Base-by-base conservation (phyloP, 2,329 filamentous ascomycete species). In the Fusarium goolgardi region DNA sequence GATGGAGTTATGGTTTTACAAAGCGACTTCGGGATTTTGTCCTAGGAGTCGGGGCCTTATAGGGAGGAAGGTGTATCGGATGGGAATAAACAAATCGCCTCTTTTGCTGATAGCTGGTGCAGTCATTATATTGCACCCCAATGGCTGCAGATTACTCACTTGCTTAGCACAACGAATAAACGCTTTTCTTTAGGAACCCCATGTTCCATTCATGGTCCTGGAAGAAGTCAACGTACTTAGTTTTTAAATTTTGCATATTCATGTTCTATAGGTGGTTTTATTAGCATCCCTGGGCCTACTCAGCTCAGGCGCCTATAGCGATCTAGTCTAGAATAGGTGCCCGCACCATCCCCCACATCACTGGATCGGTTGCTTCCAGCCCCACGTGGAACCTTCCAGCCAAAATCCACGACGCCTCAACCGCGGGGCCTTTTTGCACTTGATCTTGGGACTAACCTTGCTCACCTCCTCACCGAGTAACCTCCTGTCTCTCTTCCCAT, bases 321-420 rank as follows among this genome's bases (percentile, higher is more conserved):
- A 34, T 10, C 9, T 21, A 13, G 21, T 11, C 13, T 23, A 23
- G 23, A 23, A 23, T 23, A 40, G 12, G 21, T 35, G 46, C 31
- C 46, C 46, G 32, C 23, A 50, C 27, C 6, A 18, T 39, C 47
- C 47, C 47, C 47, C 47, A 50, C 47, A 50, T 50, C n/a, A 34
- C 47, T 50, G 47, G 18, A 50, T 50, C 18, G 18, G 23, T 6
- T 21, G 16, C 46, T 41, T 13, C 44, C 20, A 63, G 72, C 72
- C 72, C 72, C 72, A 73, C 72, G 71, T 75, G 70, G 72, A 75
- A 75, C 59, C 70, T 75, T 75, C 72, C 72, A 73, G 65, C 64
- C 57, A 71, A 71, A 69, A 54, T 68, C 64, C 54, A 71, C 70
- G 55, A 68, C 67, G 55, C 40, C 50, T 65, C 59, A 71, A 60